phyloP scores from a whole-genome alignment of 352 stramenopile species.

The Plasmopara muralis region DNA sequence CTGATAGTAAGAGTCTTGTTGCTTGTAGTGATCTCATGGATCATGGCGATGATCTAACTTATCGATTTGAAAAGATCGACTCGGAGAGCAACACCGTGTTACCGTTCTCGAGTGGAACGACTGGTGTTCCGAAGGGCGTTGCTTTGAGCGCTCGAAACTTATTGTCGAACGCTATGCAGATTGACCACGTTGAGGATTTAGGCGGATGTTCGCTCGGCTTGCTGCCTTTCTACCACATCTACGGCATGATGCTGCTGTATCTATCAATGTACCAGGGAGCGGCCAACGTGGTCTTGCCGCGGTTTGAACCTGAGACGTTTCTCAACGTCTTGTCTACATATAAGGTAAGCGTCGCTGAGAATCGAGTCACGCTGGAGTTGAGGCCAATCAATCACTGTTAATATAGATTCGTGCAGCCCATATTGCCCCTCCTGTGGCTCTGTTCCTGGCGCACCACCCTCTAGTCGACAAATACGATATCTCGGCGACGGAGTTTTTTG shows the following conservation, averaged over 20 bases:
- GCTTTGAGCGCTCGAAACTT: constrained; percentile 86
- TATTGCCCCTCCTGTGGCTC: constrained; percentile 85
- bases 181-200: constrained; percentile 60
- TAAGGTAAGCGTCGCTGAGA: constrained; percentile 24
- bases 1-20: constrained; percentile 6
- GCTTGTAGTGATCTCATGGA: constrained; percentile 33
- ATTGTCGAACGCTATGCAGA: constrained; percentile 84
- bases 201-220: constrained; percentile 42
- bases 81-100: constrained; percentile 50
- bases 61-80: constrained; percentile 36
- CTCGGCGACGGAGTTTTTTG: constrained; percentile 58
- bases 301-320: constrained; percentile 88
- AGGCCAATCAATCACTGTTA: background rate
- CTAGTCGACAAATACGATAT: constrained; percentile 91
- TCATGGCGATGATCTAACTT: constrained; percentile 22
- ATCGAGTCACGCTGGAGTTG: background rate
- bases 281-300: constrained; percentile 80
- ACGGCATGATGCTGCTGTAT: constrained; percentile 82
- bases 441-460: constrained; percentile 84
- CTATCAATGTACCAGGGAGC: constrained; percentile 72
- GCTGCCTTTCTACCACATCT: constrained; percentile 96
- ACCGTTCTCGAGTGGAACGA: constrained; percentile 93
- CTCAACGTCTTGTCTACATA: constrained; percentile 65
- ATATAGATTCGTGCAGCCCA: constrained; percentile 32
- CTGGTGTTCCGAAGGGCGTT: constrained; percentile 80